Evolutionary conservation across 1,139 yeast species (phyloP), one percentile per base, ranked within the genome.

Genomic region (Wickerhamomyces sp.): DNA sequence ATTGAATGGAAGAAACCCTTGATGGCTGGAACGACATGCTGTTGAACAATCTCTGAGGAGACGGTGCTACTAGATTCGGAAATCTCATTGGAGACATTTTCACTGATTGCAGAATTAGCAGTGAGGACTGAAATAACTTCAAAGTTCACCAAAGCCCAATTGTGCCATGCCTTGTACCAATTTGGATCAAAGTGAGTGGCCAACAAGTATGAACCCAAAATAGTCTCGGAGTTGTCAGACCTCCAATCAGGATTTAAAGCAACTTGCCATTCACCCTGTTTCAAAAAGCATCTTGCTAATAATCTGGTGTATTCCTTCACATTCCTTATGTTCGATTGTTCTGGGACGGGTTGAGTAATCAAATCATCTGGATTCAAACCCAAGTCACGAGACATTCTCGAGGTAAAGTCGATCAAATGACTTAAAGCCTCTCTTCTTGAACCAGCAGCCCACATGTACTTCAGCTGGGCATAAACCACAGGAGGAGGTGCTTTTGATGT

Each of bases 101-200:
- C 58, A 18, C 54, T 57, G 23, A 59, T 57, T 16, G 58, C 52
- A 6, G 51, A 44, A 35, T 64, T 69, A 12, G 72, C 61, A 0
- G 78, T 71, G 47, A 68, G 68, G 34, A 82, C 68, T 0, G 96
- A 83, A 20, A 91, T 85, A 2, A 89, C 96, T 54, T 89, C 96
- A 57, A 88, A 93, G 58, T 93, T 93, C 1, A 98, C 96, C 51
- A 93, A 66, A 0, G 98, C 98, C 99, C 99, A 93, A 54, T 88
- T 89, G 55, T 93, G 99, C 98, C 98, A 93, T 16, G 98, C 98
- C 53, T 93, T 91, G 55, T 93, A 93, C 96, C 98, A 93, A 28
- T 75, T 74, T 31, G 75, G 71, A 55, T 91, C 97, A 58, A 91
- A 91, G 56, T 89, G 96, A 0, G 98, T 91, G 0, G 98, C 97